Conservation (phyloP, 345 rosid species). For the Eucalyptus curtisii region DNA sequence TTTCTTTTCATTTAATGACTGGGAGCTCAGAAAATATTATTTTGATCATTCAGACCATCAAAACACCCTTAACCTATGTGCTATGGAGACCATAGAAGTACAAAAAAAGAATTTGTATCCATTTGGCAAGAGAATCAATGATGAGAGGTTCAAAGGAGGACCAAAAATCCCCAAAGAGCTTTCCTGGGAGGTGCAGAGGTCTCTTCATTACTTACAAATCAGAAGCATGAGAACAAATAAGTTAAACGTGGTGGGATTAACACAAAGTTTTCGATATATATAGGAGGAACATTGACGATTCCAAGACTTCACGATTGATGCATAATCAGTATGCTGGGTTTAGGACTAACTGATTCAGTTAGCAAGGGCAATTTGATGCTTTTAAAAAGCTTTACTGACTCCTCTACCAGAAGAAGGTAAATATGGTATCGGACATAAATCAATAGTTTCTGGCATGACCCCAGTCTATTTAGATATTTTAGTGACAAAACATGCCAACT, state of each 20-base stretch:
- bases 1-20: not conserved
- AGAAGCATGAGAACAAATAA: not conserved
- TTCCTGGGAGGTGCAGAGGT: not conserved
- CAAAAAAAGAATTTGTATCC: not conserved
- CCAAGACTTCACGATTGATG: not conserved
- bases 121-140: not conserved
- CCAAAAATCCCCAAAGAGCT: not conserved
- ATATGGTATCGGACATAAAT: not conserved
- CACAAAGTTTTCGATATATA: not conserved
- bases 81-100: not conserved
- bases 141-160: not conserved
- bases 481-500: not conserved
- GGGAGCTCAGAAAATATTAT: not conserved
- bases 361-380: not conserved
- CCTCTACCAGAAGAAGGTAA: not conserved
- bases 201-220: not conserved
- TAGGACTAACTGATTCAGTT: not conserved
- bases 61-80: not conserved
- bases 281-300: not conserved
- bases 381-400: not conserved
- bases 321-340: not conserved
- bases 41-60: not conserved
- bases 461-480: not conserved
- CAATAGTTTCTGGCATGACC: not conserved
- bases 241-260: not conserved